Percentiles rank a stretch among this genome's conserved stretches.
phyloP scores from a whole-genome alignment of 2,329 filamentous ascomycete species.

The Zasmidium cellare region DNA sequence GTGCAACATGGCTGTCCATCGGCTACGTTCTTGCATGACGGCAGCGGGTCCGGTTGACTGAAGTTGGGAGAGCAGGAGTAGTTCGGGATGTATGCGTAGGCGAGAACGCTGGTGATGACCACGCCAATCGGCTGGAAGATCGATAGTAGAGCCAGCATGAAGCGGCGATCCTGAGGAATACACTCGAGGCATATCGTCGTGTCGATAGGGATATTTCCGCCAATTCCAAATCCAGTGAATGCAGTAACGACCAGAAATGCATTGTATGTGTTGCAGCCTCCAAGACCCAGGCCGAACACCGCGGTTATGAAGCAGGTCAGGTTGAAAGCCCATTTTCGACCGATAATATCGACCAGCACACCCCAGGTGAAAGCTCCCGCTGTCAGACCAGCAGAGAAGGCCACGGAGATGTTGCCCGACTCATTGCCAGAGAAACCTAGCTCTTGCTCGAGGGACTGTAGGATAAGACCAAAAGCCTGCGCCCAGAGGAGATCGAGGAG shows the following conservation, averaged over 20 bases:
- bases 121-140: slow-evolving; percentile 60
- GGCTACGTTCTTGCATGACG: slow-evolving; percentile 43
- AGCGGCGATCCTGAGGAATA: slow-evolving; percentile 53
- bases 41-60: slow-evolving; percentile 41
- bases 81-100: slow-evolving; percentile 53
- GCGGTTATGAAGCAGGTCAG: slow-evolving; percentile 57
- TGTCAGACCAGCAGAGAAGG: slow-evolving; percentile 57
- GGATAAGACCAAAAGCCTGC: slow-evolving; percentile 59
- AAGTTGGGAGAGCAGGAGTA: slow-evolving; percentile 55
- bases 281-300: slow-evolving; percentile 55
- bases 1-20: slow-evolving; percentile 39
- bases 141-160: slow-evolving; percentile 54
- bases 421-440: slow-evolving; percentile 50
- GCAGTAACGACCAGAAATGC: slow-evolving; percentile 56
- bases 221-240: slow-evolving; percentile 50
- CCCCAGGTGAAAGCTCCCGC: slow-evolving; percentile 60
- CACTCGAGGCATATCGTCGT: slow-evolving; percentile 59
- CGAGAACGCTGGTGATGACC: slow-evolving; percentile 52
- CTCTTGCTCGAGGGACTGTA: slow-evolving; percentile 58
- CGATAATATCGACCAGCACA: slow-evolving; percentile 55
- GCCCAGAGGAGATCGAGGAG: slow-evolving; percentile 60
- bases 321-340: slow-evolving; percentile 59
- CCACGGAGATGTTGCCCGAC: slow-evolving; percentile 50
- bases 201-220: slow-evolving; percentile 58
- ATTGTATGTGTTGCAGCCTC: slow-evolving; percentile 50